Percentiles rank a stretch among this genome's conserved stretches.
Conservation (phyloP, 371 early-diverging fungal genomes). For the Circinella minor region DNA sequence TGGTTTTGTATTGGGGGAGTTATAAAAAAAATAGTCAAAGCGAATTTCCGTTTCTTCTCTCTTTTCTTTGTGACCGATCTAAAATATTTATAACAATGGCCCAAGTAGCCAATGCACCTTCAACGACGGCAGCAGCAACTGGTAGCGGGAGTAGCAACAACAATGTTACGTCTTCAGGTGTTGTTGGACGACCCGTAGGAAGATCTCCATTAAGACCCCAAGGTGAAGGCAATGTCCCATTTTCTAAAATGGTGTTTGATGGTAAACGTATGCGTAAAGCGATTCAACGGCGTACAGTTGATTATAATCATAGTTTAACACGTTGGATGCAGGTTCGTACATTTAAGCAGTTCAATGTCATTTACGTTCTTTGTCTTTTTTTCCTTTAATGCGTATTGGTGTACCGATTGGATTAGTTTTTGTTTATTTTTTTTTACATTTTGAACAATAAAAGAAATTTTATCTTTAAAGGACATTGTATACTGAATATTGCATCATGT, state of each 20-base stretch:
- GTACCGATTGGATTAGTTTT: too few relatives aligned
- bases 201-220: conserved; percentile 14
- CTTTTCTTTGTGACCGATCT: conserved; percentile 1
- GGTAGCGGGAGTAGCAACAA: not conserved
- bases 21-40: too few relatives aligned
- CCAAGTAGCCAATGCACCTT: conserved; percentile 14
- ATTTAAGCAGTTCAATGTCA: not conserved
- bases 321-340: conserved; percentile 76
- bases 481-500: conserved; percentile 12
- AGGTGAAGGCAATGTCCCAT: conserved; percentile 32
- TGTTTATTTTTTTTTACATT: too few relatives aligned
- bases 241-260: conserved; percentile 69
- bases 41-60: not conserved
- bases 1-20: too few relatives aligned
- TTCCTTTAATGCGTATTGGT: conserved; percentile 8
- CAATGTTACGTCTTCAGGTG: not conserved
- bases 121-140: not conserved
- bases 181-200: conserved; percentile 11
- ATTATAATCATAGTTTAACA: conserved; percentile 91
- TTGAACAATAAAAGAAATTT: conserved; percentile 5
- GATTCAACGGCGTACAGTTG: conserved; percentile 94
- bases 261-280: conserved; percentile 96
- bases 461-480: not conserved
- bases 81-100: not conserved
- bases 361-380: conserved; percentile 1